Conservation (phyloP, 805 yeast genomes). For the Trichomonascus vanleenenianus region DNA sequence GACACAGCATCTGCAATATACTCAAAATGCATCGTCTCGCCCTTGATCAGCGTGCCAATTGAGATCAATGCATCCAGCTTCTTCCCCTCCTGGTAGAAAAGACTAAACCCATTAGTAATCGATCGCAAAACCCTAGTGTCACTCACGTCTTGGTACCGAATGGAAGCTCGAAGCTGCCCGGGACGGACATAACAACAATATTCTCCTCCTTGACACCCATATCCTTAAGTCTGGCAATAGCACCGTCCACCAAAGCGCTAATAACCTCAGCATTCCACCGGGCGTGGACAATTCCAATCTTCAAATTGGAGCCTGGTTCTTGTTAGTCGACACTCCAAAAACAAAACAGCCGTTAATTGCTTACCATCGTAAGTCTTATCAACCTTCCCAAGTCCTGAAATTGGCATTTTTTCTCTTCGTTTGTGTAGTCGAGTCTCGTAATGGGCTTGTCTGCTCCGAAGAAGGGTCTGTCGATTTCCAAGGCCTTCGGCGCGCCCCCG, state of each 20-base stretch:
- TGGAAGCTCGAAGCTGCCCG: constrained; percentile 94
- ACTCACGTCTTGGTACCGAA: constrained; percentile 49
- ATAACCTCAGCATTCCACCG: constrained; percentile 87
- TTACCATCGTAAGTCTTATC: constrained; percentile 59
- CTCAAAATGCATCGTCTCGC: constrained; percentile 97
- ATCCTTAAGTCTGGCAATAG: constrained; percentile 47
- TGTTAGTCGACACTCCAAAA: neutral
- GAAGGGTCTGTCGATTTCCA: neutral
- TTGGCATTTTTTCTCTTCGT: constrained; percentile 28
- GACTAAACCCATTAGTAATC: constrained; percentile 5
- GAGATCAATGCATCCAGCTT: constrained; percentile 74
- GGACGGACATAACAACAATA: constrained; percentile 77
- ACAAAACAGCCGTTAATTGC: constrained; percentile 1
- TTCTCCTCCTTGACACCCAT: constrained; percentile 71
- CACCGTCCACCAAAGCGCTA: constrained; percentile 73
- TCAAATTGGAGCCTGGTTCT: constrained; percentile 32
- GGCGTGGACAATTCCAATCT: constrained; percentile 87
- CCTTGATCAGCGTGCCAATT: constrained; percentile 91
- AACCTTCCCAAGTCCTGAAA: constrained; percentile 69
- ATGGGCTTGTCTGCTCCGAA: no score
- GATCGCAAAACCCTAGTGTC: constrained; percentile 2
- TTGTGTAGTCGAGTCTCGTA: neutral
- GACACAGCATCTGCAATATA: constrained; percentile 90
- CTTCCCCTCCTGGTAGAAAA: constrained; percentile 4
- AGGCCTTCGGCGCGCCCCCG: neutral